phyloP scores from a whole-genome alignment of 805 yeast genomes.

The Sugiyamaella boreocaroliniensis region DNA sequence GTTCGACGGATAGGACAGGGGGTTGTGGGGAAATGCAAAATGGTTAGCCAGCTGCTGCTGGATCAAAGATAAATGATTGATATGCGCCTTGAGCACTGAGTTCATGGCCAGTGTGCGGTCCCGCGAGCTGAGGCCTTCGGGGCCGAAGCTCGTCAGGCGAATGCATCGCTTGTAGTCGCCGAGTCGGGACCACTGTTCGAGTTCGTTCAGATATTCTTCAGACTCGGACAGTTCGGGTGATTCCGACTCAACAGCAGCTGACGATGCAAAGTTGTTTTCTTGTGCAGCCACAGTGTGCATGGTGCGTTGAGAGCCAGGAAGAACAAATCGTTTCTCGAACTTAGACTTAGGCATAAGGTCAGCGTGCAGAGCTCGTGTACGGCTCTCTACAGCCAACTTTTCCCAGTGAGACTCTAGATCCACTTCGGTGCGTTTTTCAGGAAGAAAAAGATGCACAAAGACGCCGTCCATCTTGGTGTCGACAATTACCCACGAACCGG shows the following conservation, averaged over 20 bases:
- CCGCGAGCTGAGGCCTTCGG: neutral
- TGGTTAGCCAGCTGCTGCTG: neutral
- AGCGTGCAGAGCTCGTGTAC: neutral
- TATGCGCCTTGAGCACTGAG: slow-evolving; percentile 19
- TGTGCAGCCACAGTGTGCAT: neutral
- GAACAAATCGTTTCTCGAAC: slow-evolving; percentile 6
- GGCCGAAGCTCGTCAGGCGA: slow-evolving; percentile 2
- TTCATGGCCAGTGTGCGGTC: slow-evolving; percentile 5
- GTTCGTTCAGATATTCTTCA: slow-evolving; percentile 3
- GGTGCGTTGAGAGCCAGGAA: slow-evolving; percentile 1
- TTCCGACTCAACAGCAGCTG: neutral
- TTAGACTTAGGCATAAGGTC: slow-evolving; percentile 1
- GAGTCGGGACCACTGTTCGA: slow-evolving; percentile 7
- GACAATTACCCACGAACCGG: slow-evolving; percentile 77
- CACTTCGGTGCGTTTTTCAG: slow-evolving; percentile 57
- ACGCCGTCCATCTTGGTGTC: slow-evolving; percentile 60
- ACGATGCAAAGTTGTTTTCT: neutral
- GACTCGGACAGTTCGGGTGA: neutral
- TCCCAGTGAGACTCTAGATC: slow-evolving; percentile 66
- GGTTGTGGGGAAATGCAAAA: neutral
- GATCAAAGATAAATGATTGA: slow-evolving; percentile 11
- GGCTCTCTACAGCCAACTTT: neutral
- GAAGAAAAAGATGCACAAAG: slow-evolving; percentile 66
- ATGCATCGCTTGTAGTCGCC: slow-evolving; percentile 15
- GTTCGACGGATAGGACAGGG: neutral